These are phyloP conservation scores for Chloris gayana DNA, from an alignment of 176 grass and related monocot species.

Conservation along the genomic window DNA sequence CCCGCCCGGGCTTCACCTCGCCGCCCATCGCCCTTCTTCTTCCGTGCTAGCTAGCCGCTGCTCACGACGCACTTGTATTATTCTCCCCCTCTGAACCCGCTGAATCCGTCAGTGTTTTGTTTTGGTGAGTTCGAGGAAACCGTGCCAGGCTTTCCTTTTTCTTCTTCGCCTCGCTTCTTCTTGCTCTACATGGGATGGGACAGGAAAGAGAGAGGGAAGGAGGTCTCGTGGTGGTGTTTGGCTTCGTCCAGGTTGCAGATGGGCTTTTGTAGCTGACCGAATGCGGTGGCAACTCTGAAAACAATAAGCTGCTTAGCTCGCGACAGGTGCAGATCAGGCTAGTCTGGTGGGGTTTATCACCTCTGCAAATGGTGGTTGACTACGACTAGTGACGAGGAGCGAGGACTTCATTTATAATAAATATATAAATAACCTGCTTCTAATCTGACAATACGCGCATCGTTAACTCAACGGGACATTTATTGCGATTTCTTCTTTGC, in stretches of 20 bases:
- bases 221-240: background rate
- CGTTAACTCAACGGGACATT: background rate
- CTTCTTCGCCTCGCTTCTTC: background rate
- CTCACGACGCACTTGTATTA: background rate
- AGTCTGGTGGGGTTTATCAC: background rate
- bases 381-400: background rate
- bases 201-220: background rate
- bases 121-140: background rate
- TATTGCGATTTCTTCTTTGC: background rate
- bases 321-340: background rate
- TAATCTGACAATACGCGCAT: background rate
- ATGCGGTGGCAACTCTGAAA: background rate
- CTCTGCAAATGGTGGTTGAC: constrained; percentile 20
- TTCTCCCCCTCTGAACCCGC: background rate
- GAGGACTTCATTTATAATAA: background rate
- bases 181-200: background rate
- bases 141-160: constrained; percentile 10
- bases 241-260: background rate
- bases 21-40: constrained; percentile 2
- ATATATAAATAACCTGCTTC: background rate
- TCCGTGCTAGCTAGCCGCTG: background rate
- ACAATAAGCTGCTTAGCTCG: background rate
- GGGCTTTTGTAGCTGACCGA: background rate
- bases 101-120: background rate
- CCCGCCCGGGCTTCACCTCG: constrained; percentile 40